Base-by-base conservation (phyloP, 2,329 filamentous ascomycete genomes). In the Metarhizium rileyi region DNA sequence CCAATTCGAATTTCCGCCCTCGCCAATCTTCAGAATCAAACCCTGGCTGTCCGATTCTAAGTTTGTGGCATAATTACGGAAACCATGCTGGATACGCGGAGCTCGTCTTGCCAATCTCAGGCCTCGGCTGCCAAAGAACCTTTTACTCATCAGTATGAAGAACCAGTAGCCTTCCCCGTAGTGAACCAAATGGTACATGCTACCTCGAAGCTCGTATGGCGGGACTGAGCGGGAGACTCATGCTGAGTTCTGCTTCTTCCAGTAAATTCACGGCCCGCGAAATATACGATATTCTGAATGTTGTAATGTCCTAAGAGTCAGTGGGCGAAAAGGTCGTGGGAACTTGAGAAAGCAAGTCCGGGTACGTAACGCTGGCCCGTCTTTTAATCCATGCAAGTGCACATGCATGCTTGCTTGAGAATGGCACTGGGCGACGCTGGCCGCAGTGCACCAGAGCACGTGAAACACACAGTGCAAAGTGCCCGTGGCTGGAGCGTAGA, bases 61-160 rank as follows among this genome's bases (percentile, higher is more conserved):
- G 5, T 23, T 49, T n/a, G 56, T 56, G 40, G 51, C 48, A 26
- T 53, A 54, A 36, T 22, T 50, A n/a, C 53, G 44, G 30, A 49
- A 10, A 14, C 16, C 28, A 40, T 18, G 20, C 23, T 48, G 46
- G 5, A 33, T 26, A 3, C 8, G 44, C 44, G 47, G 50, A 38
- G 42, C 33, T 7, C 44, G 50, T 16, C 28, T 47, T 33, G 40
- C 10, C 20, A 50, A 25, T 35, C 44, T 50, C 41, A 48, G 27
- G 27, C 47, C 40, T 44, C 52, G 49, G 50, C 47, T 36, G 23
- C 46, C 46, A 40, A 46, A 23, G 18, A 33, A 14, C 41, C 46
- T 50, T 23, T 8, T 43, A 12, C 1, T 33, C 27, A 18, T 46
- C 18, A 51, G 40, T 33, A 5, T 5, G n/a, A 20, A 9, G n/a